Evolutionary conservation across 2,329 filamentous ascomycete species (phyloP).

Genomic region (Cladosporium sp.): DNA sequence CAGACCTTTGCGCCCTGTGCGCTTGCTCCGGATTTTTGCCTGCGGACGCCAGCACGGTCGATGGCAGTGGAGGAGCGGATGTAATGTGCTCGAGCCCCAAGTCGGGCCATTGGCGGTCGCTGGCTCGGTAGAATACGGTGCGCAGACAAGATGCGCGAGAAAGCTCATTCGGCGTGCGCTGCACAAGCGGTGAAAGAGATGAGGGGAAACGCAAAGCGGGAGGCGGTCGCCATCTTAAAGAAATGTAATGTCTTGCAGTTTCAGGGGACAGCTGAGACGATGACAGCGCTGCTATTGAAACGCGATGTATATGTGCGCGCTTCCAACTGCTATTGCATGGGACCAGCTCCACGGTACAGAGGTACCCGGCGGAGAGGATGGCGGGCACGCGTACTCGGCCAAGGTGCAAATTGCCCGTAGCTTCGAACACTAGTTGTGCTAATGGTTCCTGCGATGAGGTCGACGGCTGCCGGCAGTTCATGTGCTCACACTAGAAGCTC

Average conservation of each 20-base stretch:
- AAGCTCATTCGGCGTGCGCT: conserved; percentile 6
- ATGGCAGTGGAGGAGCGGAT: conserved; percentile 12
- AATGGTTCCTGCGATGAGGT: conserved; percentile 19
- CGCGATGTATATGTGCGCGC: conserved; percentile 2
- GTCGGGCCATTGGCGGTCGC: conserved; percentile 11
- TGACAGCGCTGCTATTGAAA: conserved; percentile 20
- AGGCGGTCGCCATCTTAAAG: conserved; percentile 19
- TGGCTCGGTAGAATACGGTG: conserved; percentile 2
- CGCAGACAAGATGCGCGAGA: background rate
- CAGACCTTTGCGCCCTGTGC: conserved; percentile 9
- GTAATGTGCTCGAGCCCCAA: conserved; percentile 5
- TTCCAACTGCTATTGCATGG: background rate
- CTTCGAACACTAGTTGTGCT: background rate
- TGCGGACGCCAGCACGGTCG: conserved; percentile 6
- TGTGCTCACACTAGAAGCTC: conserved; percentile 14
- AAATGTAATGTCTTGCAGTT: conserved; percentile 15
- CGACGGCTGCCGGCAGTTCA: conserved; percentile 12
- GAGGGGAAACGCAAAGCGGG: background rate
- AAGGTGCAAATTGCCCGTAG: conserved; percentile 18
- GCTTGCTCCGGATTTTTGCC: conserved; percentile 18
- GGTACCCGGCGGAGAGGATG: conserved; percentile 15
- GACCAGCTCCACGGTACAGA: conserved; percentile 16
- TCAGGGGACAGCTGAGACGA: conserved; percentile 10
- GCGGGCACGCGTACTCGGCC: background rate
- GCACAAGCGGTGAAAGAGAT: conserved; percentile 21